These are phyloP conservation scores for Aspergillus nomiae DNA, from an alignment of 2,329 filamentous ascomycete species.

Conservation along the genomic window DNA sequence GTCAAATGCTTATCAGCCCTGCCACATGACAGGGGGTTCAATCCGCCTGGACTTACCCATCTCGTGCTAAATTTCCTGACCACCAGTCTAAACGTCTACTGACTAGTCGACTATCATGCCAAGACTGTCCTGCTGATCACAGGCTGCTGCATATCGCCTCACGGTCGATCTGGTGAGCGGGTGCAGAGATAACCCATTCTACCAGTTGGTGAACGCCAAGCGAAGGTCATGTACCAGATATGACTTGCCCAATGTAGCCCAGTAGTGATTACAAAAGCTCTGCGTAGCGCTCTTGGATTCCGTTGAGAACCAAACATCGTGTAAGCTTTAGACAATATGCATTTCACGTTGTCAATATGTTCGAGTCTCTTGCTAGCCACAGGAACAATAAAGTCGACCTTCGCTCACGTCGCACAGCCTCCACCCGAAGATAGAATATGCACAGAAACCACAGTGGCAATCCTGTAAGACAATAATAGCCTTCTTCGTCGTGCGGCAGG, in stretches of 20 bases:
- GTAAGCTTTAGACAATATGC: not conserved
- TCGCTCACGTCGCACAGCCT: conserved; percentile 23
- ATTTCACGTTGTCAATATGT: not conserved
- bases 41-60: conserved; percentile 17
- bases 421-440: conserved; percentile 22
- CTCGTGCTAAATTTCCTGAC: conserved; percentile 5
- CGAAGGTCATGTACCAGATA: not conserved
- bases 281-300: not conserved
- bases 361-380: not conserved
- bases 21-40: not conserved
- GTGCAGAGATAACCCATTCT: not conserved
- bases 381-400: not conserved
- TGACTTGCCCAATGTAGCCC: not conserved
- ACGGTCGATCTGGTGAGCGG: not conserved
- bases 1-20: conserved; percentile 4
- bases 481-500: not conserved
- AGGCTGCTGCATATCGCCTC: not conserved
- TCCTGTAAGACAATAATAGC: conserved; percentile 28
- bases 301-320: not conserved
- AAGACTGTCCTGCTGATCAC: conserved; percentile 6
- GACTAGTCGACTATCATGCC: not conserved
- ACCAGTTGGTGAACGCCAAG: not conserved
- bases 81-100: not conserved
- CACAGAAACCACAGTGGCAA: conserved; percentile 35
- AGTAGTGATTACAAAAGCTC: not conserved